Conservation (phyloP, 257 asterid species). For the Capsicum baccatum region DNA sequence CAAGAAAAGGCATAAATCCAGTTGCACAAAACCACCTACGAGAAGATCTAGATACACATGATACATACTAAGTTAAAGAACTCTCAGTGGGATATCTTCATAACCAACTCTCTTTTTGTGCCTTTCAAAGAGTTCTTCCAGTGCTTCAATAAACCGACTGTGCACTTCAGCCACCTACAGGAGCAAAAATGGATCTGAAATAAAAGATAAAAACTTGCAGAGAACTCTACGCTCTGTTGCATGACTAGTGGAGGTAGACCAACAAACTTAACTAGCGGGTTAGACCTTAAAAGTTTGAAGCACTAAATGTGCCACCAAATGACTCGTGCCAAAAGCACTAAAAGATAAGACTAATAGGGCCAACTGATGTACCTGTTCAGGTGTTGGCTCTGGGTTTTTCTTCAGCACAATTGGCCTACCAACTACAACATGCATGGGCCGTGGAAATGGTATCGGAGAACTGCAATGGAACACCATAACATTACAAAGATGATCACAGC, state of each 20-base stretch:
- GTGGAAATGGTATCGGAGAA: constrained; percentile 79
- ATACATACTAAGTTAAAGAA: constrained; percentile 39
- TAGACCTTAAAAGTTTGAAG: too few relatives aligned
- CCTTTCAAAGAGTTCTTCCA: constrained; percentile 66
- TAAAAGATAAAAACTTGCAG: not conserved
- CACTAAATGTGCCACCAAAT: too few relatives aligned
- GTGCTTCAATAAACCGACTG: constrained; percentile 61
- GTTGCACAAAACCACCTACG: not conserved
- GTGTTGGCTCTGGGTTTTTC: constrained; percentile 73
- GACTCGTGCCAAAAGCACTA: not conserved
- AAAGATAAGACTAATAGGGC: not conserved
- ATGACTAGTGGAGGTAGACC: not conserved
- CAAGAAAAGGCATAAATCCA: not conserved
- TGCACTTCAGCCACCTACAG: constrained; percentile 72
- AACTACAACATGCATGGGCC: constrained; percentile 90
- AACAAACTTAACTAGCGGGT: too few relatives aligned
- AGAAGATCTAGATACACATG: not conserved
- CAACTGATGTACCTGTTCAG: constrained; percentile 66
- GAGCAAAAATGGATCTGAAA: not conserved
- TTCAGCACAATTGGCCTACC: constrained; percentile 75
- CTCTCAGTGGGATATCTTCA: constrained; percentile 51
- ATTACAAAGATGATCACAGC: not conserved
- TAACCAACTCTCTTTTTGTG: constrained; percentile 71
- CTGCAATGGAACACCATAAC: constrained; percentile 44
- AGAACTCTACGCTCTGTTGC: too few relatives aligned